Base-by-base conservation (phyloP, 345 rosid species). In the Balakata baccata region DNA sequence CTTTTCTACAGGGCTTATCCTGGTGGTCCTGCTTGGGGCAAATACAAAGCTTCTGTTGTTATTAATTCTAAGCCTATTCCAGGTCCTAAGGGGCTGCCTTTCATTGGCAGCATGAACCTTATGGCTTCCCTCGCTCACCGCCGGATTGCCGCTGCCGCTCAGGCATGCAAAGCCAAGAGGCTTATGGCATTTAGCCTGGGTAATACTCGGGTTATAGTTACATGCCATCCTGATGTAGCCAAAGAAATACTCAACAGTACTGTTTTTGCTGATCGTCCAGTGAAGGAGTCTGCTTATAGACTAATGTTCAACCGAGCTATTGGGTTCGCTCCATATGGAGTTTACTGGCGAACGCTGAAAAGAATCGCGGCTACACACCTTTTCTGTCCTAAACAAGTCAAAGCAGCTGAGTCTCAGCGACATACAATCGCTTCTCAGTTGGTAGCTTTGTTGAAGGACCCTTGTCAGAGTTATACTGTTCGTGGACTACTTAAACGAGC, bases 1-100 rank as follows among this genome's bases (percentile, higher is more conserved):
- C 73, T 89, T 20, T 13, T 86, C 79, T 78, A 78, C 81, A 87
- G 94, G 92, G 81, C 85, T 25, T 83, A 68, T 69, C 86, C 89
- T 3, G 92, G 94, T 1, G 94, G 94, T 62, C 88, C 92, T 0
- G 92, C 94, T 5, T 89, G 94, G 94, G 94, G 94, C 0, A 89
- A 84, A 50, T 71, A 59, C 41, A 82, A 37, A 18, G 54, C 49
- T 5, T 78, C 6, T 9, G 4, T 66, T 6, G 41, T 74, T 45
- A 65, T 52, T n/a, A n/a, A n/a, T 46, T 23, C 23, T 2, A 65
- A 66, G 53, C 75, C 72, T 37, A 91, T 91, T 67, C 97, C 94
- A 52, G 94, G 97, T 77, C 92, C 97, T 0, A 81, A 81, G 74
- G 97, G 97, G 1, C 79, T 83, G 23, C 97, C 97, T 57, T 25